Base-by-base conservation (phyloP, 495 filamentous ascomycete species). In the Talaromyces wortmannii region DNA sequence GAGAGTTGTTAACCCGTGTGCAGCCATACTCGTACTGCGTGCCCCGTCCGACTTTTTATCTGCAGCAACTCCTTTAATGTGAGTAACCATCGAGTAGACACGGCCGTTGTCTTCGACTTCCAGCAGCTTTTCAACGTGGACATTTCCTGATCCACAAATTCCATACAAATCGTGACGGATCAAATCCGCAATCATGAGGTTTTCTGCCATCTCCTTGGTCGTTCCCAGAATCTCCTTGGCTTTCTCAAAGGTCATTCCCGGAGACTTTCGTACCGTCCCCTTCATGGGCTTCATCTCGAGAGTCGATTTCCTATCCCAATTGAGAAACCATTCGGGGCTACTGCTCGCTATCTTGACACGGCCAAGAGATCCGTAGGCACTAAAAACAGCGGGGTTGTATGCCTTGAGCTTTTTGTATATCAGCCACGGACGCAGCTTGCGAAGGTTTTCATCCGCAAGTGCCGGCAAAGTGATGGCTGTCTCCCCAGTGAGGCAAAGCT, bases 121-220 rank as follows among this genome's bases (percentile, higher is more conserved):
- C 63, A 96, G 85, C 8, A 97, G 76, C 50, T 90, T 82, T 4
- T 70, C 65, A 0, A 96, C 89, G 16, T 66, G 63, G 1, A 85
- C 80, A 51, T 83, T 78, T 0, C 85, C 86, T 4, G 85, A 76
- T 5, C 87, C 86, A 53, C 85, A 87, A 32, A 95, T 84, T 36
- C 84, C 82, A 66, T 92, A 88, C 17, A 98, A 75, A 67, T 98
- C 94, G 64, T 97, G 92, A 0, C 92, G 80, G 31, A 96, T 91
- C 6, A 98, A 76, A 71, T 97, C 94, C 1, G 96, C 91, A 57
- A 98, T 97, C 94, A 98, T 98, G 6, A 98, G 81, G 63, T 97
- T 97, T 71, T 98, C 94, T 11, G 94, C 92, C 61, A 85, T 86
- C 63, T 97, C 94, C 64, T 98, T 98, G 11, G 86, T 84, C 2